Conservation (phyloP, 345 rosid species). For the Gossypium sturtianum region DNA sequence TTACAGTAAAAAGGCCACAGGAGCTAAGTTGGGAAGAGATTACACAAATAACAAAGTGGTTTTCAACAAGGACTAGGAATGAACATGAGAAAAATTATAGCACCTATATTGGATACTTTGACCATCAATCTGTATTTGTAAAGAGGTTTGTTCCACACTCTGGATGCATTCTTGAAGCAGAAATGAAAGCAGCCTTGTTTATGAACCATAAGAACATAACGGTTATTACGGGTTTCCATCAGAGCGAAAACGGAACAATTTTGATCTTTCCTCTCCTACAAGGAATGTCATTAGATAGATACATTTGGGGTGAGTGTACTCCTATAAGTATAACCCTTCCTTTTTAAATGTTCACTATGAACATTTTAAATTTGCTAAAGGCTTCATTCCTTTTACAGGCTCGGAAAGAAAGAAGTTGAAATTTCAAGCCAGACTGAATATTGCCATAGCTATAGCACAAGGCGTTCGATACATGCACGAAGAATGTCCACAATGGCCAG, state of each 20-base stretch:
- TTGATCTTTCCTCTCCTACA: slow-evolving; percentile 19
- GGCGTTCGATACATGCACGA: slow-evolving; percentile 37
- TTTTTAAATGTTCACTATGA: neutral
- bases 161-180: slow-evolving; percentile 24
- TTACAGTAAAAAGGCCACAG: slow-evolving; percentile 16
- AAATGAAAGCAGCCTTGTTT: slow-evolving; percentile 28
- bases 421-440: slow-evolving; percentile 28
- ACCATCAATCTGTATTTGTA: slow-evolving; percentile 16
- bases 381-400: slow-evolving; percentile 9
- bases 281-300: slow-evolving; percentile 19
- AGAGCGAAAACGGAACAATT: slow-evolving; percentile 17
- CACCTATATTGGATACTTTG: slow-evolving; percentile 17
- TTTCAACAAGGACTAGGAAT: slow-evolving; percentile 16
- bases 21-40: slow-evolving; percentile 32
- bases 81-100: slow-evolving; percentile 4
- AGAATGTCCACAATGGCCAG: slow-evolving; percentile 31
- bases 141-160: slow-evolving; percentile 14
- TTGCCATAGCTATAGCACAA: slow-evolving; percentile 28
- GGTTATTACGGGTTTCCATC: slow-evolving; percentile 25
- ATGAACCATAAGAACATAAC: slow-evolving; percentile 28
- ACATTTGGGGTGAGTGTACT: slow-evolving; percentile 21
- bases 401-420: slow-evolving; percentile 1
- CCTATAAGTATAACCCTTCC: neutral
- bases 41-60: slow-evolving; percentile 21
- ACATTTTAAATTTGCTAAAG: neutral